Percentiles rank a stretch among this genome's conserved stretches.
Conservation (phyloP, 2,329 filamentous ascomycete species). For the Cordyceps cateniannulata region DNA sequence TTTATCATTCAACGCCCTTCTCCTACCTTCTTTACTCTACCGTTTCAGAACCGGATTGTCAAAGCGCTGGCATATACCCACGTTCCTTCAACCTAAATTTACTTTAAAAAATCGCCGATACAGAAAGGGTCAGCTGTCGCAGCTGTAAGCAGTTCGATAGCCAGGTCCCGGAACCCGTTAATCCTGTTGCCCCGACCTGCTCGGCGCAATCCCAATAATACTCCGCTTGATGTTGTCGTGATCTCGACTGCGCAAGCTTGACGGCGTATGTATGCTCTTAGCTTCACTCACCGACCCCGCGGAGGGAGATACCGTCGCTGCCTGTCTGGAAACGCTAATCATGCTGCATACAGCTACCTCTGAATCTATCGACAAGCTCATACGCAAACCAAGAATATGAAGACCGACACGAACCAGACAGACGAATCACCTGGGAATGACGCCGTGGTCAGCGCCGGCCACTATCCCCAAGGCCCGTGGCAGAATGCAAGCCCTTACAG, state of each 20-base stretch:
- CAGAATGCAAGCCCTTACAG: conserved; percentile 55
- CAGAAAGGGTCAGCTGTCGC: not conserved
- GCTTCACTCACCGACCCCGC: not conserved
- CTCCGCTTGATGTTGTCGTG: not conserved
- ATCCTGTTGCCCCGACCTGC: no score
- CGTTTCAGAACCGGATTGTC: not conserved
- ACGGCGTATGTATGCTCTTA: not conserved
- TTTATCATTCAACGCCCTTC: not conserved
- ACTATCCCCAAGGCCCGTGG: conserved; percentile 39
- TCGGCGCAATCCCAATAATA: not conserved
- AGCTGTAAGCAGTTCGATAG: not conserved
- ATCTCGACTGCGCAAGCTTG: no score
- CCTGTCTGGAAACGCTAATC: not conserved
- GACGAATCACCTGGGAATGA: conserved; percentile 25
- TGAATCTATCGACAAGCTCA: not conserved
- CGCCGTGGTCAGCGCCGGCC: conserved; percentile 13
- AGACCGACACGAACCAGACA: conserved; percentile 28
- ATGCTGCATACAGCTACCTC: not conserved
- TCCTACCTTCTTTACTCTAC: not conserved
- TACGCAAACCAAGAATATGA: conserved; percentile 19
- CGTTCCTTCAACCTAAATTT: not conserved
- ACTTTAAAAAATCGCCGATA: not conserved
- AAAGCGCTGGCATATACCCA: not conserved
- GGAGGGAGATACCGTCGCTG: not conserved
- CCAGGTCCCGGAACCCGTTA: not conserved